These are phyloP conservation scores for Zasmidium cellare DNA, from an alignment of 2,329 filamentous ascomycete species.

Conservation along the genomic window DNA sequence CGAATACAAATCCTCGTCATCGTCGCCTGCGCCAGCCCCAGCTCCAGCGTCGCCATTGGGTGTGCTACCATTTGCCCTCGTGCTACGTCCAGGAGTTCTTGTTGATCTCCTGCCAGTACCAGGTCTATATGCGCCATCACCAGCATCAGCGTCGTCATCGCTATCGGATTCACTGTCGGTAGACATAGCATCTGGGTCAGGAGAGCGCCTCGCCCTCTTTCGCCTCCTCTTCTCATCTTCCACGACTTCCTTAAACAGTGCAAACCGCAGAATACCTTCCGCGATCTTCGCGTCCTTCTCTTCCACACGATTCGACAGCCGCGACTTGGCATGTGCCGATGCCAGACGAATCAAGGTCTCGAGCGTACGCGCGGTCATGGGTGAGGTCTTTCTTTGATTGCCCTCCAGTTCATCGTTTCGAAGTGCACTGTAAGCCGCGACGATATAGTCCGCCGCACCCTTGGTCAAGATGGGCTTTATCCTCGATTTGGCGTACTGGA, in stretches of 20 bases:
- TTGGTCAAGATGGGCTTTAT: conserved; percentile 89
- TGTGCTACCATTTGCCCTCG: conserved; percentile 23
- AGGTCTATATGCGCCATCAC: conserved; percentile 31
- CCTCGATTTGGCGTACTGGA: conserved; percentile 93
- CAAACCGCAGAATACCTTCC: conserved; percentile 87
- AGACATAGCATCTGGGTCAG: conserved; percentile 55
- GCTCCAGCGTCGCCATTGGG: conserved; percentile 32
- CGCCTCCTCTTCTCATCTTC: conserved; percentile 77
- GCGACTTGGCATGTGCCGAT: conserved; percentile 91
- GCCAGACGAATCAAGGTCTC: conserved; percentile 98
- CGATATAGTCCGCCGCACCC: conserved; percentile 87
- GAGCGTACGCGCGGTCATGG: conserved; percentile 93
- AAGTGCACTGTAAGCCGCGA: conserved; percentile 84
- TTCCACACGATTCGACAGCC: conserved; percentile 84
- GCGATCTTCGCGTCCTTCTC: conserved; percentile 85
- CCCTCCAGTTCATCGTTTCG: conserved; percentile 95
- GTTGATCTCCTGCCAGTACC: conserved; percentile 25
- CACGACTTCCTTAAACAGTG: conserved; percentile 94
- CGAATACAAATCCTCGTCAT: conserved; percentile 57
- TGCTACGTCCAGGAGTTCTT: conserved; percentile 27
- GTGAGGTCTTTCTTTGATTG: conserved; percentile 89
- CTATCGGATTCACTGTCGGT: conserved; percentile 57
- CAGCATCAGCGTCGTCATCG: conserved; percentile 61
- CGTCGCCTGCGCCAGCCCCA: conserved; percentile 34
- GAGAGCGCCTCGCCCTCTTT: conserved; percentile 67